Evolutionary conservation across 805 yeast species (phyloP).

Genomic region (Middelhovenomyces tepae): DNA sequence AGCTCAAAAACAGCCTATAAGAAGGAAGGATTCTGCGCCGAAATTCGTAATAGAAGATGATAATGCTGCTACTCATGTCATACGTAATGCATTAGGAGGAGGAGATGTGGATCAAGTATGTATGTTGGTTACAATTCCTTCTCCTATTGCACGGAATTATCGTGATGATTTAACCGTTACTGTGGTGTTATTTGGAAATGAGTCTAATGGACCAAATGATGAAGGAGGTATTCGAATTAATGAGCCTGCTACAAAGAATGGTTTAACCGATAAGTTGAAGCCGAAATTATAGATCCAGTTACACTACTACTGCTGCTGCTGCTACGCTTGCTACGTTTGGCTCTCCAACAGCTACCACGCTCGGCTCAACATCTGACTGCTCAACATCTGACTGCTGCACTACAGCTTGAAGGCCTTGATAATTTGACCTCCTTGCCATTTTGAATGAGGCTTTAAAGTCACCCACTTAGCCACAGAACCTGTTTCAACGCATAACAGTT

Average conservation of each 20-base stretch:
- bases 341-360: too few species aligned
- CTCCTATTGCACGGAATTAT: conserved; percentile 83
- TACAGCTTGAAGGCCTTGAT: conserved; percentile 21
- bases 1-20: conserved; percentile 61
- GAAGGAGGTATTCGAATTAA: conserved; percentile 24
- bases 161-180: conserved; percentile 96
- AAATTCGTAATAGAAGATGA: conserved; percentile 53
- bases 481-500: conserved; percentile 93
- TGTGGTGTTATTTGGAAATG: conserved; percentile 79
- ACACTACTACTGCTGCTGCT: too few species aligned
- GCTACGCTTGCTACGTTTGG: too few species aligned
- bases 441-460: conserved; percentile 55
- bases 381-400: background rate
- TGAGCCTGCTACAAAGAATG: conserved; percentile 20
- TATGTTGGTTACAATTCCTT: conserved; percentile 81
- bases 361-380: too few species aligned
- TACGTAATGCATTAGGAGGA: conserved; percentile 87
- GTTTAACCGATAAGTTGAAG: conserved; percentile 5
- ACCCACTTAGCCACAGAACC: conserved; percentile 74
- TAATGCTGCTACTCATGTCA: conserved; percentile 86
- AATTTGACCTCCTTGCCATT: conserved; percentile 67
- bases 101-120: conserved; percentile 83
- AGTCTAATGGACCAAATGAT: conserved; percentile 15
- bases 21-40: conserved; percentile 31
- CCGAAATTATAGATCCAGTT: conserved; percentile 16